A percentile compares a stretch with the other conserved stretches of the same genome.
These are phyloP conservation scores for Cyclotella kingstonii DNA, from an alignment of 108 stramenopile species.

Conservation along the genomic window DNA sequence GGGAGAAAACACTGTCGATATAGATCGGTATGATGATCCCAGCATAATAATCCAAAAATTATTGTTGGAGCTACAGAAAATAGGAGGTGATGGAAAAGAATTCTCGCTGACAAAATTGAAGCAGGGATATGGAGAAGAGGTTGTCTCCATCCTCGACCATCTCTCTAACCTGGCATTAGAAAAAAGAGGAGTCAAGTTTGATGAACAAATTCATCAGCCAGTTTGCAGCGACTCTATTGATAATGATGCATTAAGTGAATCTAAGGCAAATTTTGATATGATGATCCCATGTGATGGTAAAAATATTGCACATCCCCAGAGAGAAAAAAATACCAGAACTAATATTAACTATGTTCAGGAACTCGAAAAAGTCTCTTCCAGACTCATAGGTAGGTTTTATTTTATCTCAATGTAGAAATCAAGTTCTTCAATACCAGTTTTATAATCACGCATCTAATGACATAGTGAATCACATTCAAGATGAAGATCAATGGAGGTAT, in stretches of 20 bases:
- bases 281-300: not conserved
- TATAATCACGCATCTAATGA: too few relatives aligned
- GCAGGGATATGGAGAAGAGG: not conserved
- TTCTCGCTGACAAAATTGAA: not conserved
- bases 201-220: not conserved
- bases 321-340: not conserved
- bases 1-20: not conserved
- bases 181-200: not conserved
- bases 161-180: not conserved
- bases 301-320: not conserved
- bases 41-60: not conserved
- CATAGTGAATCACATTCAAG: conserved; percentile 1
- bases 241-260: not conserved
- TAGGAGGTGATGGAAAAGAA: not conserved
- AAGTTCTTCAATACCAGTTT: not conserved
- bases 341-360: conserved; percentile 2
- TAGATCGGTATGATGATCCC: not conserved
- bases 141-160: not conserved
- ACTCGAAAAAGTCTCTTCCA: conserved; percentile 21
- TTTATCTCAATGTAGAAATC: not conserved
- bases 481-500: conserved; percentile 2
- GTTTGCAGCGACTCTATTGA: not conserved
- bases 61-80: not conserved
- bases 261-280: not conserved
- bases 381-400: conserved; percentile 16